phyloP scores from a whole-genome alignment of 164 flowering plant species.

The Sedum album region DNA sequence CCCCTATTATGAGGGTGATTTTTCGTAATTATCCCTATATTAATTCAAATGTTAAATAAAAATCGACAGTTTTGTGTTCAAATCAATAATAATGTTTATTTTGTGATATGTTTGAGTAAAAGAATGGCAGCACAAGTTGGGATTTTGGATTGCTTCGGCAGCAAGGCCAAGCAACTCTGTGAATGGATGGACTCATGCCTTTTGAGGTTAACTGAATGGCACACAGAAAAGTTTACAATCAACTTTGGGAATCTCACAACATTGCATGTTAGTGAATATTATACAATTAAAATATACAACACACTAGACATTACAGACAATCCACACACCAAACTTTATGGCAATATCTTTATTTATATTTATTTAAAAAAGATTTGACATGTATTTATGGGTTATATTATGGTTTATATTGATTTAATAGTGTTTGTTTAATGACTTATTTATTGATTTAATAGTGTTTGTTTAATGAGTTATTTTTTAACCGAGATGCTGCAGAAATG shows the following conservation, averaged over 20 bases:
- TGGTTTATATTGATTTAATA: too few relatives aligned
- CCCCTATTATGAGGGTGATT: too few relatives aligned
- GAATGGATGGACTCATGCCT: not conserved
- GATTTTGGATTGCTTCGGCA: not conserved
- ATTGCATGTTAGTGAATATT: not conserved
- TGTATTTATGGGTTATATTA: too few relatives aligned
- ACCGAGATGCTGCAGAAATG: too few relatives aligned
- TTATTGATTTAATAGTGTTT: too few relatives aligned
- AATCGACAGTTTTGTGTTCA: too few relatives aligned
- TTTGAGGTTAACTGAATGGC: constrained; percentile 3
- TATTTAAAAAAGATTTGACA: too few relatives aligned
- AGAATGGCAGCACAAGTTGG: constrained; percentile 3
- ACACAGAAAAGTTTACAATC: not conserved
- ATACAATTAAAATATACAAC: not conserved
- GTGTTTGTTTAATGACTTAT: too few relatives aligned
- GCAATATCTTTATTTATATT: not conserved
- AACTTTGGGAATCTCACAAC: constrained; percentile 1
- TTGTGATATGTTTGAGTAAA: not conserved
- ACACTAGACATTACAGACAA: not conserved
- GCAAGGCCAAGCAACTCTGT: not conserved
- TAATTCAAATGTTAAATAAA: too few relatives aligned
- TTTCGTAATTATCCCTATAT: not conserved
- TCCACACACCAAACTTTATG: not conserved
- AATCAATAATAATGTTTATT: too few relatives aligned
- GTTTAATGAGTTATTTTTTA: too few relatives aligned